Percentiles rank a stretch among this genome's conserved stretches.
Conservation (phyloP, 2,329 filamentous ascomycete species). For the Colletotrichum spaethianum region DNA sequence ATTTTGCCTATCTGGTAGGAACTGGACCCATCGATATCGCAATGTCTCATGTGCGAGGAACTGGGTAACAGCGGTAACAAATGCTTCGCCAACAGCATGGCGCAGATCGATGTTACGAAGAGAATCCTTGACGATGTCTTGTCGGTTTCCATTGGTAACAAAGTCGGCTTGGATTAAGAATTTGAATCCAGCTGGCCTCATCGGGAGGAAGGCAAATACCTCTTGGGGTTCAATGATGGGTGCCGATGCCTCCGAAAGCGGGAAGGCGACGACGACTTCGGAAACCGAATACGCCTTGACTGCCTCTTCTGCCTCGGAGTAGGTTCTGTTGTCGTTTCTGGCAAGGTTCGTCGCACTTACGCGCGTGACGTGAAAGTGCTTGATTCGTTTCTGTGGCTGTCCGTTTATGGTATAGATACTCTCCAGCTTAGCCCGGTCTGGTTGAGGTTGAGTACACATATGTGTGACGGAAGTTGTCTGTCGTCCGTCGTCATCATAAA, state of each 20-base stretch:
- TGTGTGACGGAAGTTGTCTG: neutral
- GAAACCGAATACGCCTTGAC: slow-evolving; percentile 45
- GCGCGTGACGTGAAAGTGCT: slow-evolving; percentile 50
- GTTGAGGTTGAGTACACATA: neutral
- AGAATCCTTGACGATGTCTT: slow-evolving; percentile 57
- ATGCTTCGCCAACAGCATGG: slow-evolving; percentile 53
- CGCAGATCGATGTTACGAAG: slow-evolving; percentile 55
- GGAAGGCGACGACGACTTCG: slow-evolving; percentile 63
- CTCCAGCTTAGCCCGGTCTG: neutral
- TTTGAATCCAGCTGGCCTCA: slow-evolving; percentile 59
- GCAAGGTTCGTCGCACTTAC: slow-evolving; percentile 47
- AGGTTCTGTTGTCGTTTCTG: slow-evolving; percentile 53
- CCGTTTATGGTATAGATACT: slow-evolving; percentile 25
- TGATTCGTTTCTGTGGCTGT: slow-evolving; percentile 28
- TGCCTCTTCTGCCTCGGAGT: slow-evolving; percentile 47
- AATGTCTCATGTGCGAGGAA: slow-evolving; percentile 56
- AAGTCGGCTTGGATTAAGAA: slow-evolving; percentile 67
- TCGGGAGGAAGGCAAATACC: slow-evolving; percentile 62
- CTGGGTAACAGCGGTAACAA: slow-evolving; percentile 55
- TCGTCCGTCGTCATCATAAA: slow-evolving; percentile 45
- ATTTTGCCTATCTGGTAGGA: slow-evolving; percentile 51
- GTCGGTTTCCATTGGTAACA: slow-evolving; percentile 59
- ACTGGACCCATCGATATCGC: slow-evolving; percentile 61
- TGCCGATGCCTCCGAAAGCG: slow-evolving; percentile 48
- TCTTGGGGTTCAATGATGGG: slow-evolving; percentile 58